These are phyloP conservation scores for Backusella parvicylindrica DNA, from an alignment of 192 early-diverging fungal genomes.

Conservation along the genomic window DNA sequence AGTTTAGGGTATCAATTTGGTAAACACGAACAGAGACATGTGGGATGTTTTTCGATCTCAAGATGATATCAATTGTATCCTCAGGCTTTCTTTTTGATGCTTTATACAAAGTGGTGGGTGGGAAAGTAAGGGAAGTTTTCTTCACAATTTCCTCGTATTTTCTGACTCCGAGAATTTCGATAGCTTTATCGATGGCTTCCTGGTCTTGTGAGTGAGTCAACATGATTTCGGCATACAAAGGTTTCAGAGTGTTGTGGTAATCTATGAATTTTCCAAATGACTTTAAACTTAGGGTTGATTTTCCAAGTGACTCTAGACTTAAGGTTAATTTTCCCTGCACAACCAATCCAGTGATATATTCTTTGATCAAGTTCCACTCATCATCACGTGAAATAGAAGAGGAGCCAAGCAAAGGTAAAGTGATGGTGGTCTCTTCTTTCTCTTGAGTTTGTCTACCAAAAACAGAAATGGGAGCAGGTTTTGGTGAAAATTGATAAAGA, in stretches of 20 bases:
- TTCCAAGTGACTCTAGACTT: background rate
- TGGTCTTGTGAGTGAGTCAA: conserved; percentile 8
- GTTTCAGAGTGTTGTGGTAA: background rate
- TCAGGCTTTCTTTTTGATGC: conserved; percentile 16
- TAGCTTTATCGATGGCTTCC: background rate
- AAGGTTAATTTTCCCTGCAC: background rate
- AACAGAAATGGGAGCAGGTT: background rate
- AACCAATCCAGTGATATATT: conserved; percentile 14
- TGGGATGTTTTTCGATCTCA: conserved; percentile 40
- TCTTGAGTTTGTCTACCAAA: background rate
- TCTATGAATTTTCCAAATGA: conserved; percentile 4
- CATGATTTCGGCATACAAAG: conserved; percentile 5
- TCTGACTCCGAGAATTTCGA: background rate
- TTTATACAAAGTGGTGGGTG: background rate
- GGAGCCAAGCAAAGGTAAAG: conserved; percentile 3
- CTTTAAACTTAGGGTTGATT: background rate
- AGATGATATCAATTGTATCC: conserved; percentile 26
- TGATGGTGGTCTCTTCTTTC: background rate
- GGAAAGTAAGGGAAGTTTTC: conserved; percentile 1
- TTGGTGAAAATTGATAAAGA: background rate
- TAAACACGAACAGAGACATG: conserved; percentile 40
- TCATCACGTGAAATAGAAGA: background rate
- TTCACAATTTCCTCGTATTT: conserved; percentile 1
- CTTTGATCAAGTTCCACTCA: background rate
- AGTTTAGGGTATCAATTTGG: conserved; percentile 41